These are phyloP conservation scores for Claviceps spartinae DNA, from an alignment of 2,329 filamentous ascomycete genomes.

Conservation along the genomic window DNA sequence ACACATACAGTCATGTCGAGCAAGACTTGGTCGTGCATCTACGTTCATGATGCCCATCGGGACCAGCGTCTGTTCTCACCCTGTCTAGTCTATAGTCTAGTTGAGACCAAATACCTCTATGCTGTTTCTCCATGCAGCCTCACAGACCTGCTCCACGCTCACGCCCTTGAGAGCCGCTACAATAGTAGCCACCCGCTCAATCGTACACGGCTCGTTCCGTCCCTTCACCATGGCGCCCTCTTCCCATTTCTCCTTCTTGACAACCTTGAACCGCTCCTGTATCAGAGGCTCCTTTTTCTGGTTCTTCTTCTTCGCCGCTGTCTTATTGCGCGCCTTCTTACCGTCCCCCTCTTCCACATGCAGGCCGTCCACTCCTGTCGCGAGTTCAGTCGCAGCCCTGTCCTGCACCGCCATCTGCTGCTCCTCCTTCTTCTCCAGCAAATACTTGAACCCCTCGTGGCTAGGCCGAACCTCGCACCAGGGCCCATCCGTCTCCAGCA, in stretches of 20 bases:
- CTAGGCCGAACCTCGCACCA: conserved; percentile 92
- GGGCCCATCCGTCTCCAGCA: conserved; percentile 94
- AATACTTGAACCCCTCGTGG: conserved; percentile 69
- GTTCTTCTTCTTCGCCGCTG: conserved; percentile 27
- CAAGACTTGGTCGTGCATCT: not conserved
- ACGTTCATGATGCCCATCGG: not conserved
- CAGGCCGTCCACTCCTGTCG: conserved; percentile 8
- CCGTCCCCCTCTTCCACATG: conserved; percentile 20
- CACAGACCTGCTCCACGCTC: conserved; percentile 66
- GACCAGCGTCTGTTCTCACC: not conserved
- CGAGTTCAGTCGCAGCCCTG: conserved; percentile 7
- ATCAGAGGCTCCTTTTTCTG: conserved; percentile 51
- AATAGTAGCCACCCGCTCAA: conserved; percentile 75
- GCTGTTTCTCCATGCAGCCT: conserved; percentile 76
- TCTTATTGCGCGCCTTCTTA: conserved; percentile 12
- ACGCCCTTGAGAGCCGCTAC: conserved; percentile 78
- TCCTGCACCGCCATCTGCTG: conserved; percentile 13
- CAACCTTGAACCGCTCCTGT: conserved; percentile 60
- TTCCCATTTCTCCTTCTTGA: conserved; percentile 94
- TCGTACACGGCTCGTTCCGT: conserved; percentile 82
- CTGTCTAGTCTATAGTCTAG: conserved; percentile 12
- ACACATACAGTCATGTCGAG: not conserved
- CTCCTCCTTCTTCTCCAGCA: conserved; percentile 29
- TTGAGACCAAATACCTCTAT: conserved; percentile 61
- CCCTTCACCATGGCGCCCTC: conserved; percentile 86